Base-by-base conservation (phyloP, 2,329 filamentous ascomycete genomes). In the Phaeosphaeriaceae sp. region DNA sequence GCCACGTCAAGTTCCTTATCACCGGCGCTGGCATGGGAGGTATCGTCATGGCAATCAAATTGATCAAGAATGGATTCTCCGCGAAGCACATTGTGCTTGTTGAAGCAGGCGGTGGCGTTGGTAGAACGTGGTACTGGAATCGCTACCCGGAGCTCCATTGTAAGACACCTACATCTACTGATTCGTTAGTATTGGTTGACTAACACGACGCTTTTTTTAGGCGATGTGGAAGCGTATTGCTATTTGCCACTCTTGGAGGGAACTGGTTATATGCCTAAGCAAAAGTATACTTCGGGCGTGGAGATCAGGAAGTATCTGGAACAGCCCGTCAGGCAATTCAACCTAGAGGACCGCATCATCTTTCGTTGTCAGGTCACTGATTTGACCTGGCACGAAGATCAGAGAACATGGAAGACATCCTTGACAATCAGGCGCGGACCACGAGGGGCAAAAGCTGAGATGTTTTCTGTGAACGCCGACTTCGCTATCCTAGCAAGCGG, bases 211-310 rank as follows among this genome's bases (percentile, higher is more conserved):
- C n/a, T 17, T 30, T 19, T n/a, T 4, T 17, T 24, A 51, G 49
- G 49, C 66, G 87, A 89, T 64, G 74, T 86, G 3, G 87, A 89
- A 71, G 78, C 80, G 35, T 87, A 85, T 62, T 77, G 81, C 21
- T 89, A 89, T 65, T 72, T 88, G 75, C 86, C 86, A 2, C 71
- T 88, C 8, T 78, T 89, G 1, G 86, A 89, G 59, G 85, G 88
- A 68, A 86, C 80, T 2, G 83, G 82, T 0, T 87, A 86, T 66
- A 79, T 87, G 66, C 86, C 86, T 0, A 81, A 76, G 42, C 76
- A 83, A 24, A 77, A 78, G 28, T 84, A 83, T 62, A 67, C 77
- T 0, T 71, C 72, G 10, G 80, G 81, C 0, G 56, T 65, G 0
- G 83, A 85, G 63, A 64, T 87, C 32, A 77, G 80, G 1, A 67